Evolutionary conservation across 108 stramenopile genomes (phyloP).

Genomic region (Pseudonitzschia multiseries): DNA sequence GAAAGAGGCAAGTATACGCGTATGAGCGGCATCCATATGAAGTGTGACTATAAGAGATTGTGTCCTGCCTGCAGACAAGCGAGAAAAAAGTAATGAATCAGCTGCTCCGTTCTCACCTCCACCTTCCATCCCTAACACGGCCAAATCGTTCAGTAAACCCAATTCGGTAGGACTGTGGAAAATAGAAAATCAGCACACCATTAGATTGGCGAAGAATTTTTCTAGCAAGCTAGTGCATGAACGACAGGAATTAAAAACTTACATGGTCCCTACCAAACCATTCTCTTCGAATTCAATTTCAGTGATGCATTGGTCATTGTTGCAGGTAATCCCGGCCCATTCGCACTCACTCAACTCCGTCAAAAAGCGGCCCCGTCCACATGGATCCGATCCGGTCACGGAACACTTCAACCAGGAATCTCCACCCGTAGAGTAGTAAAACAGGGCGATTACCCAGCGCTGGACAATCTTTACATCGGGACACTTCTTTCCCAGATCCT

Average conservation of each 20-base stretch:
- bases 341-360: constrained; percentile 44
- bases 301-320: constrained; percentile 34
- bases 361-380: constrained; percentile 34
- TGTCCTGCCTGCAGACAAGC: no score
- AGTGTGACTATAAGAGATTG: no score
- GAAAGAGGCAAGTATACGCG: background rate
- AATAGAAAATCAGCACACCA: background rate
- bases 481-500: constrained; percentile 29
- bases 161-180: constrained; percentile 16
- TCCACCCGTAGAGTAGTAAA: constrained; percentile 75
- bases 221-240: background rate
- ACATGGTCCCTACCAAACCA: constrained; percentile 57
- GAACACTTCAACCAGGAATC: constrained; percentile 56
- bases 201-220: background rate
- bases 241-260: background rate
- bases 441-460: constrained; percentile 71
- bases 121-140: constrained; percentile 47
- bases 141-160: constrained; percentile 15
- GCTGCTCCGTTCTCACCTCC: constrained; percentile 12
- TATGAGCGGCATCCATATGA: no score
- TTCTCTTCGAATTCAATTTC: constrained; percentile 53
- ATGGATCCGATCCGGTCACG: constrained; percentile 28
- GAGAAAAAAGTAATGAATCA: no score
- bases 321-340: constrained; percentile 66
- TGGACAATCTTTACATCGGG: constrained; percentile 50